Evolutionary conservation across 2,329 filamentous ascomycete genomes (phyloP), one percentile per base, ranked within the genome.

Genomic region (Xylaria sp.): DNA sequence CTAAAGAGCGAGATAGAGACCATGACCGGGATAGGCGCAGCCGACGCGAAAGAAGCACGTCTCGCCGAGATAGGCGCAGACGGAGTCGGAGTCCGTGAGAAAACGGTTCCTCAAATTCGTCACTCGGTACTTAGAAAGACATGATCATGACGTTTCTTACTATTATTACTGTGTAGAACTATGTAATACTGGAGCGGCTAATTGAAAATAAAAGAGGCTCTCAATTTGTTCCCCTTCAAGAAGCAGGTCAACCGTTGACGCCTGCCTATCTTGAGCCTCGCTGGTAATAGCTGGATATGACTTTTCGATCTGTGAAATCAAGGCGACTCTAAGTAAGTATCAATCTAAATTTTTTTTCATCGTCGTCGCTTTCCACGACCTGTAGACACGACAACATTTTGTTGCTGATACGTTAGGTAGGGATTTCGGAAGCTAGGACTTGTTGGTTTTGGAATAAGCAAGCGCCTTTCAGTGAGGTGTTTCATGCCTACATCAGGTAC

Each of bases 21-120:
- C 58, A 66, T 33, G 66, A 66, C 44, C 57, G 65, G 7, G 68
- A 71, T 48, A 69, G 65, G 46, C 67, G 72, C 11, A 73, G 70
- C 48, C 59, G 71, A 67, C 64, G 65, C 17, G 74, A 76, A 31
- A 71, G 71, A 59, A 74, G 73, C 58, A 63, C 73, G 28, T 65
- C 71, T 15, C 68, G 59, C 3, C 63, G 66, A 38, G 69, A 71
- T 40, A 66, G 57, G 36, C 69, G 66, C 40, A 66, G 67, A 36
- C 69, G 69, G 6, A 71, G 69, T 56, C 63, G 69, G 38, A 71
- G 69, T 38, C 69, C 69, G 33, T 71, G 49, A 65, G 23, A 6
- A 15, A 46, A 38, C 23, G 31, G 26, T 9, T 6, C 23, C 28
- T 53, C 42, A 11, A 15, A 46, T 56, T 31, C 26, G 33, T 20